A percentile compares a stretch with the other conserved stretches of the same genome.
phyloP scores from a whole-genome alignment of 2,329 filamentous ascomycete species.

The Trichoderma pleuroti region DNA sequence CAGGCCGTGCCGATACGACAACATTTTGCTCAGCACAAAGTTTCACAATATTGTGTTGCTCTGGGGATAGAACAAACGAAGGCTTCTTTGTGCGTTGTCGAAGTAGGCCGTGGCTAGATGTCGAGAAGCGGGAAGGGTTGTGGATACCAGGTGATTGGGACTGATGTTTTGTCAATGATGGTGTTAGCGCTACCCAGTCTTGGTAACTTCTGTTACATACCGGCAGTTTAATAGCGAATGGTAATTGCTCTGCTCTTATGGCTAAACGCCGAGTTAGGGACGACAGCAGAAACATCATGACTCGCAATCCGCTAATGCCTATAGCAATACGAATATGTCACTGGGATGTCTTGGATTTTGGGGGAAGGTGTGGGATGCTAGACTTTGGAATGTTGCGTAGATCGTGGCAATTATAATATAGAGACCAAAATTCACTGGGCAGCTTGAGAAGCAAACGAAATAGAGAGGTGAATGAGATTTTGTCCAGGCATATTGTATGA shows the following conservation, averaged over 20 bases:
- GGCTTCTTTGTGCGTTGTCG: background rate
- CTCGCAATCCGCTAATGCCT: background rate
- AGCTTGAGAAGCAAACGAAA: background rate
- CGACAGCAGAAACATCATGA: background rate
- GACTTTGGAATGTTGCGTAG: background rate
- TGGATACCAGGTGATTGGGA: background rate
- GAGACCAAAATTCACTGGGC: background rate
- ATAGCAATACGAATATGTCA: background rate
- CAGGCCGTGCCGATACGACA: constrained; percentile 33
- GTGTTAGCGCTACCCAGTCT: background rate
- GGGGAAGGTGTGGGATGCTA: background rate
- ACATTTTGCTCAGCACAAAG: constrained; percentile 28
- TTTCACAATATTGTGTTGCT: constrained; percentile 27
- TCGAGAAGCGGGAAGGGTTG: background rate
- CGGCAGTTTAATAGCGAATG: background rate
- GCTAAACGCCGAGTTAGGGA: background rate
- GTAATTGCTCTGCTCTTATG: background rate
- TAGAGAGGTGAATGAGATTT: background rate
- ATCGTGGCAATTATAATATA: background rate
- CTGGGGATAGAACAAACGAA: constrained; percentile 24
- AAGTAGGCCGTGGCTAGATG: background rate
- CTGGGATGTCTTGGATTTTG: no score
- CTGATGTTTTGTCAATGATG: background rate
- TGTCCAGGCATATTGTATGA: background rate
- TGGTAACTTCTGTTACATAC: background rate